Conservation (phyloP, 2,329 filamentous ascomycete species). For the Juglanconis sp. region DNA sequence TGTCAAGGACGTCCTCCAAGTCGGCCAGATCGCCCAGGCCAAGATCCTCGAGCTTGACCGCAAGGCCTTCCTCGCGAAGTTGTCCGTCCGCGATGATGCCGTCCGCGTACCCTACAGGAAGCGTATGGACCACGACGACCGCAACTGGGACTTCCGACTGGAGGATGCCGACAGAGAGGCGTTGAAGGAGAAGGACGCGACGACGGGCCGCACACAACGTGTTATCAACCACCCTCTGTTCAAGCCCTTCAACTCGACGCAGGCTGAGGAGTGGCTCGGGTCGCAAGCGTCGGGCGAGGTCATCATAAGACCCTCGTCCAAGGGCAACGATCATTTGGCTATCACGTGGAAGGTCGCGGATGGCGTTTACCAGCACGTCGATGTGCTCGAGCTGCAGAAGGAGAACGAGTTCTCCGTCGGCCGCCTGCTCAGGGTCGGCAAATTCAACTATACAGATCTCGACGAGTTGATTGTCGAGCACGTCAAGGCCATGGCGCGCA, state of each 20-base stretch:
- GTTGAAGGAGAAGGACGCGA: conserved; percentile 80
- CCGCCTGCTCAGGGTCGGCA: conserved; percentile 78
- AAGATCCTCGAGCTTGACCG: conserved; percentile 87
- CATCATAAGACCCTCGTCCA: conserved; percentile 92
- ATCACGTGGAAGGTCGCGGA: conserved; percentile 98
- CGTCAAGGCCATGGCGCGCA: conserved; percentile 95
- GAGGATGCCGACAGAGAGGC: conserved; percentile 81
- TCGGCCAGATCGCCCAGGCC: conserved; percentile 81
- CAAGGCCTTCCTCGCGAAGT: conserved; percentile 76
- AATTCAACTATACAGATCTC: conserved; percentile 90
- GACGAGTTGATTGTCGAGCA: conserved; percentile 97
- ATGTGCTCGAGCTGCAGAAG: conserved; percentile 94
- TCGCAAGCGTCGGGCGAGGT: conserved; percentile 83
- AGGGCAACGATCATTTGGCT: conserved; percentile 90
- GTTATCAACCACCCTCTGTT: conserved; percentile 98
- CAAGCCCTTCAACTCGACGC: conserved; percentile 84
- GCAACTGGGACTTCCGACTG: conserved; percentile 82
- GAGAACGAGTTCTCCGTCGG: conserved; percentile 95
- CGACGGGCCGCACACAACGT: conserved; percentile 79
- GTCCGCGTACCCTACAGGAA: conserved; percentile 70
- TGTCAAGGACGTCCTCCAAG: conserved; percentile 69
- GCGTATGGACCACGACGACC: conserved; percentile 67
- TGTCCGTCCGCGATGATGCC: conserved; percentile 80
- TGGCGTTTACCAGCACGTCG: conserved; percentile 94
- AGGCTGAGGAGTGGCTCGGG: conserved; percentile 91